A percentile compares a stretch with the other conserved stretches of the same genome.
These are phyloP conservation scores for Mycena albidolilacea DNA, from an alignment of 768 basidiomycete genomes.

Conservation along the genomic window DNA sequence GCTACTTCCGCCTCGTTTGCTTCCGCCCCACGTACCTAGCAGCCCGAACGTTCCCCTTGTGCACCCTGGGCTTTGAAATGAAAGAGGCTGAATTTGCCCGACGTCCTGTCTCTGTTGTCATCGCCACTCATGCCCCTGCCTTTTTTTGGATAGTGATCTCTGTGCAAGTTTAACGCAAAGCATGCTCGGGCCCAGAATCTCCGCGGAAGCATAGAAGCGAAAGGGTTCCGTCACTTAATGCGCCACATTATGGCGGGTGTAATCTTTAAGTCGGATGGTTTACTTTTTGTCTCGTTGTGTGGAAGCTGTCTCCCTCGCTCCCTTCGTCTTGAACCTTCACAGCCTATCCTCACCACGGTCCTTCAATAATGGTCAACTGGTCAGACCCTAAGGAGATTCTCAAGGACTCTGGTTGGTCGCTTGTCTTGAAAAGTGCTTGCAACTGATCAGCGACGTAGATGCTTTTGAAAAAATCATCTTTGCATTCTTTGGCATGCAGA, in stretches of 20 bases:
- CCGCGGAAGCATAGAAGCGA: slow-evolving; percentile 31
- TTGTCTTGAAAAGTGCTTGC: slow-evolving; percentile 5
- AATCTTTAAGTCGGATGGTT: slow-evolving; percentile 27
- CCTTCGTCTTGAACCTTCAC: background rate
- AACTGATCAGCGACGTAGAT: slow-evolving; percentile 50
- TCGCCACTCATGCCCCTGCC: slow-evolving; percentile 5
- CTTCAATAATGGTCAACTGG: slow-evolving; percentile 66
- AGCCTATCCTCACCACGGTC: background rate
- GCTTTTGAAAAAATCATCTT: slow-evolving; percentile 74
- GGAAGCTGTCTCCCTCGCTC: slow-evolving; percentile 4
- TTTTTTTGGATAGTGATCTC: slow-evolving; percentile 3
- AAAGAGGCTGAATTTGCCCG: background rate
- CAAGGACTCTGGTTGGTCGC: slow-evolving; percentile 56
- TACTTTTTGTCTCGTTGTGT: background rate
- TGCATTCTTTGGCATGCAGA: slow-evolving; percentile 74
- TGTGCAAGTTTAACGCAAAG: slow-evolving; percentile 4
- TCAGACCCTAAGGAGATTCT: slow-evolving; percentile 58
- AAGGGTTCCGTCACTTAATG: slow-evolving; percentile 24
- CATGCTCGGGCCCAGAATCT: slow-evolving; percentile 26
- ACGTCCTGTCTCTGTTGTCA: slow-evolving; percentile 7
- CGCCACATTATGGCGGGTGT: slow-evolving; percentile 34
- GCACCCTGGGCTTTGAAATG: background rate
- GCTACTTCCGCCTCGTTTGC: slow-evolving; percentile 14
- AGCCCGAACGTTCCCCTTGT: background rate
- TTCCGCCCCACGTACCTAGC: slow-evolving; percentile 35